Evolutionary conservation across 2,329 filamentous ascomycete genomes (phyloP), one percentile per base, ranked within the genome.

Genomic region (Aspergillus puulaauensis): DNA sequence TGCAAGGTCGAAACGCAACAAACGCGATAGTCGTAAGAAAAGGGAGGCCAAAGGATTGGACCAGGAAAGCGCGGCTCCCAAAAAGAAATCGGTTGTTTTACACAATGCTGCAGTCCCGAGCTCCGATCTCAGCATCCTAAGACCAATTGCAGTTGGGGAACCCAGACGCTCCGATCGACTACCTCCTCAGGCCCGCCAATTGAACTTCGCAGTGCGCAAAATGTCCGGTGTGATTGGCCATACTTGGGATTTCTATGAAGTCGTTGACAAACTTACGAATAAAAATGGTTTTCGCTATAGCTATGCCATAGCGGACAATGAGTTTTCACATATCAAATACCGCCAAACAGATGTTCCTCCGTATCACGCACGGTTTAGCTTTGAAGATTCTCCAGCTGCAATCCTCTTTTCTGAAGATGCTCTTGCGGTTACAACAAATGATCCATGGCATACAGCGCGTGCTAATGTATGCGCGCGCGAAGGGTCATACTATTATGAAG

Each of bases 401-500:
- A 90, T 97, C 72, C 90, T 89, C 69, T 91, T 97, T 70, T 89
- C 92, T 68, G 84, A 85, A 61, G 83, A 85, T 39, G 92, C 88
- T 7, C 85, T 83, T 19, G 86, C 91, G 49, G 86, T 97, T 53
- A 96, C 90, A 0, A 96, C 95, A 14, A 88, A 93, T 65, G 96
- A 96, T 74, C 93, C 95, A 8, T 97, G 95, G 82, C 85, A 96
- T 58, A 95, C 93, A 82, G 89, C 90, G 2, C 86, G 93, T 40
- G 92, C 91, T 12, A 99, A 99, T 68, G 89, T 98, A 0, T 91
- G 90, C 23, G 90, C 93, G 4, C 83, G 95, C 46, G 90, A 98
- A 74, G 95, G 95, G 1, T 85, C 90, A 33, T 91, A 91, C 81
- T 99, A 96, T 74, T 99, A 92, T 81, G 95, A 99, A 76, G 92